Evolutionary conservation across 345 rosid species (phyloP).

Genomic region (Euclidium syriacum): DNA sequence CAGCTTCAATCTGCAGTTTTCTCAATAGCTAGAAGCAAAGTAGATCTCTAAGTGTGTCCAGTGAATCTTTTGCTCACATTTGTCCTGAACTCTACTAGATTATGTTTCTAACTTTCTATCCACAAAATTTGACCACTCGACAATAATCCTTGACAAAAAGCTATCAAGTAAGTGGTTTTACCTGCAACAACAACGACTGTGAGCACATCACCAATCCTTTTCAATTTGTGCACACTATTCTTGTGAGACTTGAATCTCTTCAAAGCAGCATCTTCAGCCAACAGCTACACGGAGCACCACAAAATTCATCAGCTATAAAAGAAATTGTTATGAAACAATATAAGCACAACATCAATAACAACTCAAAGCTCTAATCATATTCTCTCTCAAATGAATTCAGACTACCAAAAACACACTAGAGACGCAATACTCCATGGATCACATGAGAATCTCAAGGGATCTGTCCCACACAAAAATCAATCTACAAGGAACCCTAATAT

Average conservation of each 20-base stretch:
- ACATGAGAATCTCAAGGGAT: neutral
- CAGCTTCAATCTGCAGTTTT: neutral
- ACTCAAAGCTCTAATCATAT: neutral
- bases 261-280: conserved; percentile 67
- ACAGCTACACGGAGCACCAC: conserved; percentile 43
- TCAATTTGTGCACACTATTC: conserved; percentile 46
- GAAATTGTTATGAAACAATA: neutral
- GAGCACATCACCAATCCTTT: conserved; percentile 69
- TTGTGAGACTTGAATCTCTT: conserved; percentile 62
- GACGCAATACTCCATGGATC: neutral
- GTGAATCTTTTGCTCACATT: neutral
- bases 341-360: neutral
- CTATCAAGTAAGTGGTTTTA: neutral
- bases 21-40: neutral
- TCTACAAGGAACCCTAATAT: neutral
- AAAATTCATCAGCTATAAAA: neutral
- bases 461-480: neutral
- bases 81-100: neutral
- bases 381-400: neutral
- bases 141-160: neutral
- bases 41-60: neutral
- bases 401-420: neutral
- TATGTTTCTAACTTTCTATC: neutral
- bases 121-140: neutral
- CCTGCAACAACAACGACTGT: conserved; percentile 76